Evolutionary conservation across 371 early-diverging fungal genomes (phyloP).

Genomic region (Mortierella sp.): DNA sequence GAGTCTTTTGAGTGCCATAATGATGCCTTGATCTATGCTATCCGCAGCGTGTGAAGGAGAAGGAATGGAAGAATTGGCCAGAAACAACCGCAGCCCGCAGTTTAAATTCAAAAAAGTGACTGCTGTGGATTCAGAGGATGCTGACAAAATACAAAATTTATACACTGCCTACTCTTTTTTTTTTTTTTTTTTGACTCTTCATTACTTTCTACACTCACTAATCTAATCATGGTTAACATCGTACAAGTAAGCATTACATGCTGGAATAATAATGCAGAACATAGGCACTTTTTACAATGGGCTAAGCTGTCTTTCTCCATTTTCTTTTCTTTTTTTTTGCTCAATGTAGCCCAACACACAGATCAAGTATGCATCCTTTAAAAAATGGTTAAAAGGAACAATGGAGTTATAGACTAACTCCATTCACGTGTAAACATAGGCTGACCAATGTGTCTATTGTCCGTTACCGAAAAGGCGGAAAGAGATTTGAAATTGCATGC

Average conservation of each 20-base stretch:
- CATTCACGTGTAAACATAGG: slow-evolving; percentile 47
- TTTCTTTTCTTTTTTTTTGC: not conserved
- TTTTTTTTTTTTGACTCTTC: slow-evolving; percentile 16
- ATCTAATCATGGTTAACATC: slow-evolving; percentile 23
- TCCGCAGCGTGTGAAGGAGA: not conserved
- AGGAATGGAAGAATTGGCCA: not conserved
- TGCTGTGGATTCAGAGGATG: not conserved
- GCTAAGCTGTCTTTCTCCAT: no score
- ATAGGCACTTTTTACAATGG: no score
- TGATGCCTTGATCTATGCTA: not conserved
- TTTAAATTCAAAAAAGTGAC: slow-evolving; percentile 2
- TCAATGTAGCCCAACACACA: slow-evolving; percentile 63
- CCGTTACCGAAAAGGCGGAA: slow-evolving; percentile 96
- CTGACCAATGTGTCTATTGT: slow-evolving; percentile 97
- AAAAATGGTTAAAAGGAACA: not conserved
- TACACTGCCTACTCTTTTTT: not conserved
- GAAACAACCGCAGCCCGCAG: not conserved
- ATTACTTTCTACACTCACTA: not conserved
- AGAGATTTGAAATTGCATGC: slow-evolving; percentile 97
- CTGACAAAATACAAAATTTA: slow-evolving; percentile 2
- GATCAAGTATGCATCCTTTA: slow-evolving; percentile 61
- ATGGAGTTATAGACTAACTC: not conserved
- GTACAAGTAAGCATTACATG: slow-evolving; percentile 22
- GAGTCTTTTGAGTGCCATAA: not conserved
- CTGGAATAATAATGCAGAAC: no score